These are phyloP conservation scores for Rhexocercosporidium sp. DNA, from an alignment of 2,329 filamentous ascomycete genomes.

Conservation along the genomic window DNA sequence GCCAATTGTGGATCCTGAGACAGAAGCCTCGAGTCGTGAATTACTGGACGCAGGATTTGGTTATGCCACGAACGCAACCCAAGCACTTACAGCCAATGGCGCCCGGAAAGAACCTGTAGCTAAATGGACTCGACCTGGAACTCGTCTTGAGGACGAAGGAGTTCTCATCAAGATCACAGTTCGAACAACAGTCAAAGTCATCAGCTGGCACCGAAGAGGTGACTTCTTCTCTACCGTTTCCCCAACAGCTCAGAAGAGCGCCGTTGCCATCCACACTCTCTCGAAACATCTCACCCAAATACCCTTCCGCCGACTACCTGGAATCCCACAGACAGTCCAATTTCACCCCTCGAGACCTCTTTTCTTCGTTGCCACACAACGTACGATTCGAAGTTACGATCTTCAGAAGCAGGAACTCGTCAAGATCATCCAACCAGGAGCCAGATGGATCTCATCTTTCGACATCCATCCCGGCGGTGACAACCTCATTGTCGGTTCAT, in stretches of 20 bases:
- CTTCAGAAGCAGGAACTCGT: conserved; percentile 88
- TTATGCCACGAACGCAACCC: conserved; percentile 75
- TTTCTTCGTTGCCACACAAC: conserved; percentile 95
- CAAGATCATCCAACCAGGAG: conserved; percentile 91
- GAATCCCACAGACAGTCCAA: conserved; percentile 82
- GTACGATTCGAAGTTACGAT: conserved; percentile 92
- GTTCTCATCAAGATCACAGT: conserved; percentile 83
- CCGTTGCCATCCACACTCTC: conserved; percentile 92
- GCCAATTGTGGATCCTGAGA: conserved; percentile 70
- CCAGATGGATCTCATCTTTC: conserved; percentile 92
- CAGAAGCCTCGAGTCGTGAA: conserved; percentile 76
- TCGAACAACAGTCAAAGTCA: conserved; percentile 79
- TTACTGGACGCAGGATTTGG: conserved; percentile 90
- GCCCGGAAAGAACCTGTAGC: conserved; percentile 76
- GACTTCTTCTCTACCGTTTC: conserved; percentile 95
- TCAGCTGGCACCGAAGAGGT: conserved; percentile 92
- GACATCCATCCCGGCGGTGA: conserved; percentile 93
- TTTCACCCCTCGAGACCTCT: conserved; percentile 94
- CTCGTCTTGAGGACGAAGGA: conserved; percentile 75
- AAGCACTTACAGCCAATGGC: conserved; percentile 55
- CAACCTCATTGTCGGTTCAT: conserved; percentile 92
- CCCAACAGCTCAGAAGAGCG: conserved; percentile 75
- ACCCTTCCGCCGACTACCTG: conserved; percentile 81
- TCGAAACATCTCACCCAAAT: conserved; percentile 95
- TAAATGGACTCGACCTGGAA: conserved; percentile 81